Conservation (phyloP, 495 filamentous ascomycete species). For the Penicillium pancosmium region DNA sequence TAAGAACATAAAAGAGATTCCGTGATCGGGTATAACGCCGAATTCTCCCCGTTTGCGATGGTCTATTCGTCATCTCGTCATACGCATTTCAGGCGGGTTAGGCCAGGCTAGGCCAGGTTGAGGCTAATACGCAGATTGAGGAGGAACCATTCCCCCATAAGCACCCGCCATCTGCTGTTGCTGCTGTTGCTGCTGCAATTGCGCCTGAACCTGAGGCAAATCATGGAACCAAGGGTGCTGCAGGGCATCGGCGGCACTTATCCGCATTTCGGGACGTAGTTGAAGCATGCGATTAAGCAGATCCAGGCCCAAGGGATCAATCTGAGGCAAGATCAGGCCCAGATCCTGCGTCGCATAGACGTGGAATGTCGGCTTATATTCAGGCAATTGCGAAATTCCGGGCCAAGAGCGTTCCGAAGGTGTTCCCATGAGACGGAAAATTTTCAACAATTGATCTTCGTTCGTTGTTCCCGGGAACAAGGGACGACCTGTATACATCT, state of each 20-base stretch:
- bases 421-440: constrained; percentile 97
- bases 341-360: constrained; percentile 95
- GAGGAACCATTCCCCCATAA: constrained; percentile 46
- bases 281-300: constrained; percentile 89
- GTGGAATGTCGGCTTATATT: constrained; percentile 93
- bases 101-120: too few species aligned
- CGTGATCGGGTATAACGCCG: constrained; percentile 40
- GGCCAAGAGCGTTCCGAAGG: constrained; percentile 93
- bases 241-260: constrained; percentile 81
- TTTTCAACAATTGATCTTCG: constrained; percentile 92
- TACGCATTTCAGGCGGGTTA: constrained; percentile 12
- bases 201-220: constrained; percentile 53
- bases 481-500: constrained; percentile 93
- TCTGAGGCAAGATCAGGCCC: constrained; percentile 80
- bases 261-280: constrained; percentile 86
- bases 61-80: constrained; percentile 40
- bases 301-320: constrained; percentile 84
- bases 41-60: constrained; percentile 35
- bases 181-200: constrained; percentile 51
- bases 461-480: constrained; percentile 95
- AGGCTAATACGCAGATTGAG: constrained; percentile 42
- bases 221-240: constrained; percentile 89
- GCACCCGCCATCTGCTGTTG: constrained; percentile 45
- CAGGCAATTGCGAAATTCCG: constrained; percentile 83
- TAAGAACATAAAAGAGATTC: constrained; percentile 12